Evolutionary conservation across 2,329 filamentous ascomycete genomes (phyloP), one percentile per base, ranked within the genome.

Genomic region (Botrytis aclada): DNA sequence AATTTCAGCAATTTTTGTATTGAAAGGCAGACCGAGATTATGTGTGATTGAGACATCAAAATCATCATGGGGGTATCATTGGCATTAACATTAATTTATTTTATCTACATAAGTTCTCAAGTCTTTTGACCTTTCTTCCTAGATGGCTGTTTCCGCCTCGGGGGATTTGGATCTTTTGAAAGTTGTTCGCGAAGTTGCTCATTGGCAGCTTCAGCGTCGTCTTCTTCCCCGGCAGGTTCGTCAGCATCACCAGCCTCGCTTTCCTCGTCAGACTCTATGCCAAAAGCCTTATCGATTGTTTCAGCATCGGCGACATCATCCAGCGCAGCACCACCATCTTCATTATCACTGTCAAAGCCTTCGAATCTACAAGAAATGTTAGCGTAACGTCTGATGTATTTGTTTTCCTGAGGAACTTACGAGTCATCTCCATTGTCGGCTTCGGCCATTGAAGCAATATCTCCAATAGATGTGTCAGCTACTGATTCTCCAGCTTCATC

Each of bases 401-500:
- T 18, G 39, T 6, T 69, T 22, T 34, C 12, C 22, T 16, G 12
- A 14, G 10, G 32, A 61, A 70, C 71, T 70, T 70, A 72, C 65
- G 65, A 62, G 63, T 72, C 82, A 10, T 78, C 80, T 14, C 81
- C 73, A 64, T 74, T 74, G 34, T 71, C 70, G 22, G 45, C 63
- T 37, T 71, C 69, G 16, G 74, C 81, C 20, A 77, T 77, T 3
- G 80, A 81, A n/a, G 80, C 76, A 5, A 77, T 78, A 22, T 80
- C 80, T 43, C 81, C 81, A 41, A 82, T 80, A 22, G 81, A 81
- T 16, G 81, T 81, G 67, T 82, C 84, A 47, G 82, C 81, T 6
- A 84, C 82, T 29, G 84, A 84, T 8, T 81, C 81, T 37, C 89
- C 88, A 29, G 89, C 88, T 25, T 89, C 88, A 25, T 89, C 88